Percentiles rank a stretch among this genome's conserved stretches.
Evolutionary conservation across 2,329 filamentous ascomycete species (phyloP).

Genomic region (Monilinia fructicola): DNA sequence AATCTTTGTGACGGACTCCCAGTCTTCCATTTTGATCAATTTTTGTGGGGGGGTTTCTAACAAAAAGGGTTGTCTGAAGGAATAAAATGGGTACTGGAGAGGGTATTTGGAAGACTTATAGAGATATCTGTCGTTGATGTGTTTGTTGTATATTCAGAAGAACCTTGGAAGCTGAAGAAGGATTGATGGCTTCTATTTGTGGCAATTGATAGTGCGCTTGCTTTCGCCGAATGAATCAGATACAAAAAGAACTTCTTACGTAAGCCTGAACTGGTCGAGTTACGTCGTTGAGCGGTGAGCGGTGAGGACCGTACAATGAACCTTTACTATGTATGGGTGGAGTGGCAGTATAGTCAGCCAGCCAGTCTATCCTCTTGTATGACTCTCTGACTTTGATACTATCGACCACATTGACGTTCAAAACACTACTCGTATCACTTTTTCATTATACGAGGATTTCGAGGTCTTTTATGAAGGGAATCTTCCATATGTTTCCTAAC

Average conservation of each 20-base stretch:
- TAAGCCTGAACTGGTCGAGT: not conserved
- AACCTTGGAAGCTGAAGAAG: slow-evolving; percentile 15
- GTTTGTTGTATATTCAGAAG: not conserved
- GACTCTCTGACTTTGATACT: slow-evolving; percentile 1
- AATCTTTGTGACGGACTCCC: slow-evolving; percentile 90
- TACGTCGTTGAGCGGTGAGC: slow-evolving; percentile 13
- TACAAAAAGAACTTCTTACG: slow-evolving; percentile 20
- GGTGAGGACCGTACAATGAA: not conserved
- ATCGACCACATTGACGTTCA: not conserved
- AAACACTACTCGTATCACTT: not conserved
- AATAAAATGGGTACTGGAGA: not conserved
- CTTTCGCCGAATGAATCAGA: slow-evolving; percentile 26
- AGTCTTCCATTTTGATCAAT: slow-evolving; percentile 62
- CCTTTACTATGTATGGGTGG: not conserved
- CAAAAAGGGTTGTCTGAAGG: not conserved
- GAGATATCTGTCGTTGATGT: slow-evolving; percentile 6
- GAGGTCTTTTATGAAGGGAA: not conserved
- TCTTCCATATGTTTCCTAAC: not conserved
- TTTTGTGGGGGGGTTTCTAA: slow-evolving; percentile 2
- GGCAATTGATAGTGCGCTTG: slow-evolving; percentile 11
- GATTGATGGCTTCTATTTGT: slow-evolving; percentile 21
- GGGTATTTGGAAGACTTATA: not conserved
- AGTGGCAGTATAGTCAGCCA: slow-evolving; percentile 13
- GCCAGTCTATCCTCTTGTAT: slow-evolving; percentile 8
- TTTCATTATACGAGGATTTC: not conserved